A percentile compares a stretch with the other conserved stretches of the same genome.
Evolutionary conservation across 202 grass and related monocot genomes (phyloP).

Genomic region (Setaria italica): DNA sequence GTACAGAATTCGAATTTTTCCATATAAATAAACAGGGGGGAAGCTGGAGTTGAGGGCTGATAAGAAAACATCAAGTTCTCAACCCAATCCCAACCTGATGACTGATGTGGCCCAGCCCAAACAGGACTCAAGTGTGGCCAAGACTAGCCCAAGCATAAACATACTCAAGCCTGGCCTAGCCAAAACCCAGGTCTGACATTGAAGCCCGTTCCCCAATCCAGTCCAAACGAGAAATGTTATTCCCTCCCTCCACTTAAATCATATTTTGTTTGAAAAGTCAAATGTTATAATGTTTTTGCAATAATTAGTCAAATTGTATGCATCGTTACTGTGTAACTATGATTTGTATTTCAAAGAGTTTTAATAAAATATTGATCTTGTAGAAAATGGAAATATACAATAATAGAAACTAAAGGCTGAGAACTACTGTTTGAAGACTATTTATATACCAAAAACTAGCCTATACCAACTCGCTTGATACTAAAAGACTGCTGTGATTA

Average conservation of each 20-base stretch:
- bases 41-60: background rate
- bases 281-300: background rate
- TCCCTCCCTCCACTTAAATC: background rate
- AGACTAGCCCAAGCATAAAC: background rate
- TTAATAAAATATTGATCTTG: background rate
- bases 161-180: slow-evolving; percentile 3
- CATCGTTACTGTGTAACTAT: background rate
- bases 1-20: background rate
- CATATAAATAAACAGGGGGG: background rate
- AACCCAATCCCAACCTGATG: background rate
- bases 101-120: background rate
- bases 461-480: background rate
- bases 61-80: background rate
- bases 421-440: background rate
- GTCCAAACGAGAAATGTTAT: background rate
- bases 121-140: background rate
- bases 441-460: background rate
- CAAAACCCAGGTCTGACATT: background rate
- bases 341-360: background rate
- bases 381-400: background rate
- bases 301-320: background rate
- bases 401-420: background rate
- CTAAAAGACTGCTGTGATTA: background rate
- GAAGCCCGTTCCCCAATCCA: background rate
- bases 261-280: background rate